Percentiles rank a stretch among this genome's conserved stretches.
Conservation (phyloP, 192 early-diverging fungal species). For the Radiomyces spectabilis region DNA sequence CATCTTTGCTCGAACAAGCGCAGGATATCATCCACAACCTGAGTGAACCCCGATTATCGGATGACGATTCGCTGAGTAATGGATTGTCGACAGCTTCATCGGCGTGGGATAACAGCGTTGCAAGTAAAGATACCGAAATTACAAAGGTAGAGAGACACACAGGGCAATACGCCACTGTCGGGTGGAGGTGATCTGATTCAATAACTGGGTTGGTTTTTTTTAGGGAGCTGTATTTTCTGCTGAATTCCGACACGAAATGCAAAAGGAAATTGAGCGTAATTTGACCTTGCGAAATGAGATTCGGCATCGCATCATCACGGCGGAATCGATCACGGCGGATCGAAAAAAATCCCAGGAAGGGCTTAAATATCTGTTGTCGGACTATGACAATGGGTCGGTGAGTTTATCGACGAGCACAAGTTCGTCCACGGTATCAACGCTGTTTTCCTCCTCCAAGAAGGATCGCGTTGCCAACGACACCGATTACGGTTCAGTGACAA, state of each 20-base stretch:
- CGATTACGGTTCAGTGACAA: background rate
- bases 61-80: slow-evolving; percentile 5
- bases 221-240: slow-evolving; percentile 37
- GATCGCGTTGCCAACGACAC: background rate
- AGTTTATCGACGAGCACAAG: slow-evolving; percentile 14
- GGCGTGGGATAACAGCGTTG: background rate
- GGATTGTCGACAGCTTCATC: background rate
- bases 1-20: slow-evolving; percentile 45
- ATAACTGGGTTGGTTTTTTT: background rate
- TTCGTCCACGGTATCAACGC: slow-evolving; percentile 11
- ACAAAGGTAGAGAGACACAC: slow-evolving; percentile 32
- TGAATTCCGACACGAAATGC: slow-evolving; percentile 36
- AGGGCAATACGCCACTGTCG: too few species aligned
- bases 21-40: slow-evolving; percentile 52
- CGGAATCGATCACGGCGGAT: slow-evolving; percentile 14
- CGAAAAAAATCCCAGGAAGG: slow-evolving; percentile 30
- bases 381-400: slow-evolving; percentile 18
- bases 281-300: slow-evolving; percentile 25
- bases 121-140: slow-evolving; percentile 20
- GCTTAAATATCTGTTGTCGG: slow-evolving; percentile 33
- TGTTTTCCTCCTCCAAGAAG: background rate
- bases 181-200: background rate
- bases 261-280: slow-evolving; percentile 37
- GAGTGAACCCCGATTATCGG: slow-evolving; percentile 33
- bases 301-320: slow-evolving; percentile 27